Conservation (phyloP, 2,329 filamentous ascomycete species). For the Hysterium pulicare region DNA sequence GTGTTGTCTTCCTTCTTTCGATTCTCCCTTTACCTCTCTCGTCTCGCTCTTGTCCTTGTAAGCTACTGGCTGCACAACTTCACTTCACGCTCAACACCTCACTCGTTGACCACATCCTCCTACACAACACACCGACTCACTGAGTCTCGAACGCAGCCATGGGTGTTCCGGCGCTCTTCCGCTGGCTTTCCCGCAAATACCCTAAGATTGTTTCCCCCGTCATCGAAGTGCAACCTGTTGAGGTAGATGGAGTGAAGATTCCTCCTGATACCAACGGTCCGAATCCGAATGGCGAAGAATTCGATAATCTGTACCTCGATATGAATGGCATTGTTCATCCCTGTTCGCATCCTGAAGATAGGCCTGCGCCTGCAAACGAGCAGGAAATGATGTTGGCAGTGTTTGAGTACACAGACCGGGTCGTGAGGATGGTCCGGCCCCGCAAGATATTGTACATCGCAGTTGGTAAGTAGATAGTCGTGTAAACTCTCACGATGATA, state of each 20-base stretch:
- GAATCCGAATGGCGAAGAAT: constrained; percentile 96
- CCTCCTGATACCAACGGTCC: constrained; percentile 80
- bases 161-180: constrained; percentile 93
- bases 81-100: not conserved
- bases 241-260: constrained; percentile 78
- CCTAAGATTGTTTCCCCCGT: constrained; percentile 95
- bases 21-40: too few relatives aligned
- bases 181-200: constrained; percentile 96
- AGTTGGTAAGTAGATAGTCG: constrained; percentile 71
- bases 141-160: constrained; percentile 48
- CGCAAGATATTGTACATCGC: constrained; percentile 96
- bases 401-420: constrained; percentile 97
- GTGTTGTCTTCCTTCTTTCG: too few relatives aligned
- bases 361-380: constrained; percentile 82
- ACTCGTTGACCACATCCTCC: too few relatives aligned
- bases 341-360: constrained; percentile 94
- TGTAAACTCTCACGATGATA: constrained; percentile 4
- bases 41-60: too few relatives aligned
- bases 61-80: too few relatives aligned
- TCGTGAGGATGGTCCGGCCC: constrained; percentile 97
- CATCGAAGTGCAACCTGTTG: constrained; percentile 76
- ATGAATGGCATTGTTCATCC: constrained; percentile 99
- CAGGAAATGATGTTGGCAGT: constrained; percentile 99
- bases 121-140: too few relatives aligned
- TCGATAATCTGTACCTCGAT: constrained; percentile 96